phyloP scores from a whole-genome alignment of 2,329 filamentous ascomycete genomes.

The Fusarium citri region DNA sequence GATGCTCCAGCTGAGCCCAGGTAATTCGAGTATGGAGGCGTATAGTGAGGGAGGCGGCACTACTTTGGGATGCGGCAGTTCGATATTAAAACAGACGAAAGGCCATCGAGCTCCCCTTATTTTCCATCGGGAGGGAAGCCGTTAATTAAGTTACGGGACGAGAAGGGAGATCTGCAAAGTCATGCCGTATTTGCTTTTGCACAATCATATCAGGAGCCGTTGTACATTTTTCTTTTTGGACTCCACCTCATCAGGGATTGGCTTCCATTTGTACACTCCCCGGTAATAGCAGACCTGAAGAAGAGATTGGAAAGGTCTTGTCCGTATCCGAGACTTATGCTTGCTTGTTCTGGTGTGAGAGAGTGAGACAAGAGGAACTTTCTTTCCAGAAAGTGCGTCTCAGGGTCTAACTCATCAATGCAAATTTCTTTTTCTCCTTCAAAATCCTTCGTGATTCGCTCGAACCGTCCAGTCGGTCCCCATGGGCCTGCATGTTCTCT shows the following conservation, averaged over 20 bases:
- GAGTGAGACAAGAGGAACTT: not conserved
- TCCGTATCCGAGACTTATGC: not conserved
- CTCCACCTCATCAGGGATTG: constrained; percentile 23
- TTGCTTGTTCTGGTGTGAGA: not conserved
- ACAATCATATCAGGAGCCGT: constrained; percentile 10
- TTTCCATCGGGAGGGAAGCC: not conserved
- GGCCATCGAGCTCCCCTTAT: too few relatives aligned
- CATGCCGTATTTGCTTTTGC: constrained; percentile 3
- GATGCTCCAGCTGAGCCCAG: not conserved
- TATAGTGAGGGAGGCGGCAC: too few relatives aligned
- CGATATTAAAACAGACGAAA: not conserved
- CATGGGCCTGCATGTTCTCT: constrained; percentile 1
- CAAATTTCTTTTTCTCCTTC: not conserved
- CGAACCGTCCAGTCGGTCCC: not conserved
- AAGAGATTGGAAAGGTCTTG: not conserved
- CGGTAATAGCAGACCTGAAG: not conserved
- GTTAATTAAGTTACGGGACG: not conserved
- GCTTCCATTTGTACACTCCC: not conserved
- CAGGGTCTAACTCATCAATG: not conserved
- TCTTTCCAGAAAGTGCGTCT: not conserved
- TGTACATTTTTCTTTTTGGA: not conserved
- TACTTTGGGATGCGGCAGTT: not conserved
- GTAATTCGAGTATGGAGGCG: too few relatives aligned
- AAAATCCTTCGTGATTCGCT: not conserved
- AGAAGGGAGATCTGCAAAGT: constrained; percentile 22